These are phyloP conservation scores for Coemansia sp. DNA, from an alignment of 192 early-diverging fungal species.

Conservation along the genomic window DNA sequence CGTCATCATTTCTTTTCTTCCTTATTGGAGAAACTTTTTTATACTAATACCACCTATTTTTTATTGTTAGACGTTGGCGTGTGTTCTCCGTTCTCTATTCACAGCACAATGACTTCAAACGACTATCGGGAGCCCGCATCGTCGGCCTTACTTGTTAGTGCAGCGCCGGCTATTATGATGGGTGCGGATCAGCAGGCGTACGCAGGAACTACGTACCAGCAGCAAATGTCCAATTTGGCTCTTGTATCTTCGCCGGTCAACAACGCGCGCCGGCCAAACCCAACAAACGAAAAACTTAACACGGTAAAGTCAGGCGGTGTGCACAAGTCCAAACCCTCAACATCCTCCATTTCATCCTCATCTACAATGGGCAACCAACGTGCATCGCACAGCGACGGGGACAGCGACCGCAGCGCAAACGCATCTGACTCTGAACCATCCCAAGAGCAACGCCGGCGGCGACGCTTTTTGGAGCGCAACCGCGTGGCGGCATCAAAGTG, in stretches of 20 bases:
- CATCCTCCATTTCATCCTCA: conserved; percentile 5
- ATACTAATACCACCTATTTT: neutral
- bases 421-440: too few relatives aligned
- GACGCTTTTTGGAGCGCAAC: conserved; percentile 85
- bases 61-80: neutral
- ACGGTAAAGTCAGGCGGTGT: conserved; percentile 8
- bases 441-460: conserved; percentile 64
- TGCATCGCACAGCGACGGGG: neutral
- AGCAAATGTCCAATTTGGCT: neutral
- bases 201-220: neutral
- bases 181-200: neutral
- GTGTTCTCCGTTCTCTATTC: neutral
- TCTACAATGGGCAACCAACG: conserved; percentile 5
- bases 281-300: too few relatives aligned
- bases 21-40: neutral
- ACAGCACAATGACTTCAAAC: neutral
- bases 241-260: neutral
- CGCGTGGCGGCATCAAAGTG: conserved; percentile 87
- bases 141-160: neutral
- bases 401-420: neutral
- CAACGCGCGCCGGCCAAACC: too few relatives aligned
- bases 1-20: neutral
- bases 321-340: conserved; percentile 14
- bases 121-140: conserved; percentile 1
- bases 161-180: neutral